These are phyloP conservation scores for Zasmidium citrigriseum DNA, from an alignment of 2,329 filamentous ascomycete species.

Conservation along the genomic window DNA sequence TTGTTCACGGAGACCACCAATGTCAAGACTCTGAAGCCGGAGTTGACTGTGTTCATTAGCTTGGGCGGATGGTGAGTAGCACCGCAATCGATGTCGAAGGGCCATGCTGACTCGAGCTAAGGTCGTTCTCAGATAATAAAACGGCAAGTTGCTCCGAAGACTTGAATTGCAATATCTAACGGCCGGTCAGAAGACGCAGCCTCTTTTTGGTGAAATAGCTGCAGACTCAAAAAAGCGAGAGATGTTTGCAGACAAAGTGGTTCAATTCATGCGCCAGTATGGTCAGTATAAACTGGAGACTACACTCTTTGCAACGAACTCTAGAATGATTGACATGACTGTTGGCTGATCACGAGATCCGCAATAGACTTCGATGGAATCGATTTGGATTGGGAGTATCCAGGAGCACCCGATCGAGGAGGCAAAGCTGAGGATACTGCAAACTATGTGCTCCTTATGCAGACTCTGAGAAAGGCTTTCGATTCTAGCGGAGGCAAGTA, in stretches of 20 bases:
- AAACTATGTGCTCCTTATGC: constrained; percentile 40
- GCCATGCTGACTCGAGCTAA: too few species aligned
- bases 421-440: constrained; percentile 39
- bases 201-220: constrained; percentile 2
- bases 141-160: too few species aligned
- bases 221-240: neutral
- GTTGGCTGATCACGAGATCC: neutral
- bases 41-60: constrained; percentile 41
- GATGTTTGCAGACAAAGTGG: constrained; percentile 4
- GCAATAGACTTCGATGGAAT: constrained; percentile 14
- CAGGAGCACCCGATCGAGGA: constrained; percentile 36
- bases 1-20: constrained; percentile 35
- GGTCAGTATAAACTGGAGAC: neutral
- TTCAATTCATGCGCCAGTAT: constrained; percentile 14
- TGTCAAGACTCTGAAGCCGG: constrained; percentile 29
- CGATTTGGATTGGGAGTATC: constrained; percentile 27
- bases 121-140: constrained; percentile 42
- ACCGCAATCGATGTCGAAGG: too few species aligned
- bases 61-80: constrained; percentile 50
- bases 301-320: too few species aligned
- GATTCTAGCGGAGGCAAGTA: constrained; percentile 28
- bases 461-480: constrained; percentile 40
- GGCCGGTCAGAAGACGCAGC: neutral
- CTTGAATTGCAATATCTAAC: too few species aligned
- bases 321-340: too few species aligned